Evolutionary conservation across 495 filamentous ascomycete genomes (phyloP), one percentile per base, ranked within the genome.

Genomic region (Cladorrhinum samala): DNA sequence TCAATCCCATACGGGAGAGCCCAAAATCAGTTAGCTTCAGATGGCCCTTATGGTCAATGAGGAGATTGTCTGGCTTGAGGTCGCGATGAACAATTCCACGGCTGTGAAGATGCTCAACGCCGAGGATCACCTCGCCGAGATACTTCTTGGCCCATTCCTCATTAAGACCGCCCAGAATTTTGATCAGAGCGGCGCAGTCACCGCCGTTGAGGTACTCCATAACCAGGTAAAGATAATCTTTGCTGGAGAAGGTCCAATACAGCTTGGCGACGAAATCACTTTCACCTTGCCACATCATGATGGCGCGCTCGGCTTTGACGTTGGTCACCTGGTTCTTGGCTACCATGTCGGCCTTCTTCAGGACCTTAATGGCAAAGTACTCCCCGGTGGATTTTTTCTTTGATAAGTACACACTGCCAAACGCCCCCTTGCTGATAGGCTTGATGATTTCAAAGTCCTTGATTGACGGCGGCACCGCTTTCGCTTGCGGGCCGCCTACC

Each of bases 201-300:
- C 93, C 93, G 17, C 93, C 93, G 61, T 98, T 98, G 49, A 98
- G 75, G 72, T 98, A 98, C 63, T 98, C 93, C 93, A 98, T 98
- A 14, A 98, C 93, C 58, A 98, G 75, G 66, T 97, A 98, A 24
- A 98, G 84, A 65, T 95, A 98, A 64, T 98, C 93, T 65, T 98
- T 98, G 77, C 94, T 98, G 23, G 93, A 92, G 63, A 98, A 98
- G 1, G 93, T 97, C 93, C 93, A 98, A 72, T 96, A 97, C 5
- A 98, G 77, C 69, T 98, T 98, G 14, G 93, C 93, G 46, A 98
- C 93, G 69, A 97, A 98, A 57, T 98, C 93, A 69, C 93, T 98
- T 64, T 97, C 93, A 21, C 94, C 94, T 73, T 98, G 94, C 84
- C 93, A 95, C 94, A 98, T 98, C 93, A 98, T 96, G 61, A 98